A percentile compares a stretch with the other conserved stretches of the same genome.
phyloP scores from a whole-genome alignment of 305 asterid genomes.

The Petunia hybrid region DNA sequence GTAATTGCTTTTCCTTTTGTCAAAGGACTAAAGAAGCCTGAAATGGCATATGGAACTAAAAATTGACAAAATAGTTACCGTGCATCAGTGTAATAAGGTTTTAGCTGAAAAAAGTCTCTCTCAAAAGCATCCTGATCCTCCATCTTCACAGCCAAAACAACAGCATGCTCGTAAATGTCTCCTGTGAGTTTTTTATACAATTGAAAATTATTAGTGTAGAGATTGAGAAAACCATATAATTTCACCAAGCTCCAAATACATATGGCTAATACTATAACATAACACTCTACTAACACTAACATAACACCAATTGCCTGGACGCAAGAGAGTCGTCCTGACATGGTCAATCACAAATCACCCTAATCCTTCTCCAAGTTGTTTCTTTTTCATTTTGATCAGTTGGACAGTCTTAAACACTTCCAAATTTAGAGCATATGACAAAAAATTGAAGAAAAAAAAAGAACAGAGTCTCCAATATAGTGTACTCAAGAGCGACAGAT shows the following conservation, averaged over 20 bases:
- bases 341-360: too few relatives aligned
- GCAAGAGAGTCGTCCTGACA: too few relatives aligned
- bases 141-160: constrained; percentile 83
- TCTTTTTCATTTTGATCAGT: too few relatives aligned
- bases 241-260: constrained; percentile 27
- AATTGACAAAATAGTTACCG: constrained; percentile 49
- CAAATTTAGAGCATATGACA: constrained; percentile 6
- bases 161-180: constrained; percentile 95
- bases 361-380: too few relatives aligned
- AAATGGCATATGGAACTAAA: not conserved
- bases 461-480: constrained; percentile 11
- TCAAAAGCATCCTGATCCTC: constrained; percentile 95
- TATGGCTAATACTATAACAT: not conserved
- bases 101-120: constrained; percentile 91
- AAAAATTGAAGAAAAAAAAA: not conserved
- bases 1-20: constrained; percentile 21
- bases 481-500: not conserved
- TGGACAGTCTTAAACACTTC: not conserved
- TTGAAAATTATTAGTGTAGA: not conserved
- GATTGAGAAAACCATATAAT: not conserved
- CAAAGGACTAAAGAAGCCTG: constrained; percentile 4
- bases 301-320: too few relatives aligned
- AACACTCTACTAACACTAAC: not conserved
- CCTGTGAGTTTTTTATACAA: constrained; percentile 52
- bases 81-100: constrained; percentile 92